A percentile compares a stretch with the other conserved stretches of the same genome.
Conservation (phyloP, 2,329 filamentous ascomycete species). For the Hypoxylon sp. region DNA sequence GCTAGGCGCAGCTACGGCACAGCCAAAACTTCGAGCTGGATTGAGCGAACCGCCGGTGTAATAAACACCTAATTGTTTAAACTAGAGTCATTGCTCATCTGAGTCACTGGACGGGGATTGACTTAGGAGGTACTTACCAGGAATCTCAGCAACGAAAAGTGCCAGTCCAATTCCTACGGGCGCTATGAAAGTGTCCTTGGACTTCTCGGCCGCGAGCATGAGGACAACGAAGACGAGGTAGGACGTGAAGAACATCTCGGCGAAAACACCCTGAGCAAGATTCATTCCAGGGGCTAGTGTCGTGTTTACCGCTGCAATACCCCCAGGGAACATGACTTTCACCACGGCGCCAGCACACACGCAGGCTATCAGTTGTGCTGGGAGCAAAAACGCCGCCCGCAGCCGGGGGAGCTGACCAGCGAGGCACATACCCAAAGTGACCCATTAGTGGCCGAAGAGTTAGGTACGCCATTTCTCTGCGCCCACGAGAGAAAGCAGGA, state of each 20-base stretch:
- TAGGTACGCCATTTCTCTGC: neutral
- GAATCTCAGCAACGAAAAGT: slow-evolving; percentile 68
- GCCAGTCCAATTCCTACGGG: slow-evolving; percentile 77
- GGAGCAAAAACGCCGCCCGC: slow-evolving; percentile 63
- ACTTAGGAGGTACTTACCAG: slow-evolving; percentile 55
- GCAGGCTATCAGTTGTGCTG: slow-evolving; percentile 67
- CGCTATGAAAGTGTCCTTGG: slow-evolving; percentile 75
- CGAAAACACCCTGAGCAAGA: slow-evolving; percentile 69
- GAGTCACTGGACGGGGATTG: neutral
- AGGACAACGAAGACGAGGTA: slow-evolving; percentile 72
- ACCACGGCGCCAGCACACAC: slow-evolving; percentile 71
- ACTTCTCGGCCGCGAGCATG: slow-evolving; percentile 77
- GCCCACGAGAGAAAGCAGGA: too few species aligned
- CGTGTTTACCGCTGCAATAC: slow-evolving; percentile 54
- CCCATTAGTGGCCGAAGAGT: slow-evolving; percentile 45
- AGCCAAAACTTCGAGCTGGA: slow-evolving; percentile 56
- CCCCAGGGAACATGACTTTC: slow-evolving; percentile 66
- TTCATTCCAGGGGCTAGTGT: slow-evolving; percentile 43
- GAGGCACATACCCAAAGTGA: slow-evolving; percentile 67
- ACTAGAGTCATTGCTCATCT: neutral
- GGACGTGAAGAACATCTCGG: slow-evolving; percentile 73
- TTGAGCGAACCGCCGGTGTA: slow-evolving; percentile 56
- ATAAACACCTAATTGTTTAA: slow-evolving; percentile 49
- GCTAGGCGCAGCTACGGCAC: slow-evolving; percentile 47
- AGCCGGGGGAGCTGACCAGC: slow-evolving; percentile 63